Base-by-base conservation (phyloP, 768 basidiomycete genomes). In the Rhodosporidiobolus sp. region DNA sequence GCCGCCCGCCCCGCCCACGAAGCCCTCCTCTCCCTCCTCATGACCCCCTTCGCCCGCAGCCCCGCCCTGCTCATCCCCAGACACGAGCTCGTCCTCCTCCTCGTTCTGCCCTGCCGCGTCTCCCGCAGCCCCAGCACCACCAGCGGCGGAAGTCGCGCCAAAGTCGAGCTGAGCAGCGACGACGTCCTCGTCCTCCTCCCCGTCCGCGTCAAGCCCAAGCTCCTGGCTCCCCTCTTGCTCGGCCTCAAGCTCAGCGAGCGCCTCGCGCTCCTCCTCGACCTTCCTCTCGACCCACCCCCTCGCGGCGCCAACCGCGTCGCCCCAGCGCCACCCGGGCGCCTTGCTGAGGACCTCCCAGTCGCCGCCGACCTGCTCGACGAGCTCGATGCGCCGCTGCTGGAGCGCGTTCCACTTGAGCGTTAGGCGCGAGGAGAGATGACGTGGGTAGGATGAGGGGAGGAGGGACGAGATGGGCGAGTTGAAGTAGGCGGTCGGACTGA, bases 331-430 rank as follows among this genome's bases (percentile, higher is more conserved):
- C 28, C 8, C 26, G 14, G 64, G 8, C 38, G 14, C 38, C 8
- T 14, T 66, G n/a, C 65, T 17, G 20, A 71, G 35, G 16, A 28
- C 64, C 8, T 28, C 22, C 52, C 53, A 65, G 35, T 71, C 70
- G 1, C 28, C 20, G 4, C 7, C 34, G 4, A 54, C 34, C 8
- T 24, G 1, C 1, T 32, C 10, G 52, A 62, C 48, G n/a, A 2
- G 9, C 6, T 10, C 26, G 53, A 34, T 6, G 20, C 53, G n/a
- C 2, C 19, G 20, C 2, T 30, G 9, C n/a, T 66, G 70, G 4
- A 66, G 35, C 2, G 3, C 17, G 1, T 26, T 17, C 45, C 62
- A 71, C 8, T 30, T n/a, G 19, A 28, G 12, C 3, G 52, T 19
- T 16, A 48, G 49, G 48, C 26, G 57, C 50, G 69, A 58, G 38